These are phyloP conservation scores for Sporothrix variecibatus DNA, from an alignment of 2,329 filamentous ascomycete species.

Conservation along the genomic window DNA sequence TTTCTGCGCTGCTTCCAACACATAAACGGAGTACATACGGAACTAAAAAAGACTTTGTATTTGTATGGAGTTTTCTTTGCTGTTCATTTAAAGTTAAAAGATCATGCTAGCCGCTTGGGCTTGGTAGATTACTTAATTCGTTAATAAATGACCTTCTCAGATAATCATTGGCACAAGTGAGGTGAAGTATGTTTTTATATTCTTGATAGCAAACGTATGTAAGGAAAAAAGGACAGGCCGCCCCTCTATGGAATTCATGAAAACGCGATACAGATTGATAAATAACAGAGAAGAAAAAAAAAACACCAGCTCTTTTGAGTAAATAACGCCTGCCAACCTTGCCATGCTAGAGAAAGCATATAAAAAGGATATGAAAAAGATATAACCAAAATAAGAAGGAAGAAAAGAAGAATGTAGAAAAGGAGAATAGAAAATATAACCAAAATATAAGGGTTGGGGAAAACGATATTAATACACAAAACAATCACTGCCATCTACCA, in stretches of 20 bases:
- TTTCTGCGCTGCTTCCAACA: neutral
- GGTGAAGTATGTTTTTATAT: neutral
- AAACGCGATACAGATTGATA: neutral
- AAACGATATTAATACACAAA: neutral
- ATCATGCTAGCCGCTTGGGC: too few species aligned
- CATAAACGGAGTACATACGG: conserved; percentile 7
- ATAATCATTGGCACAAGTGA: neutral
- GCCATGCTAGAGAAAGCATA: conserved; percentile 17
- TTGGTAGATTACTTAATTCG: neutral
- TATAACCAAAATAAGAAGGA: neutral
- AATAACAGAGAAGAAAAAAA: neutral
- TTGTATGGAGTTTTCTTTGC: neutral
- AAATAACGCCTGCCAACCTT: conserved; percentile 23
- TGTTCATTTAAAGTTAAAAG: neutral
- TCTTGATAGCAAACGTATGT: neutral
- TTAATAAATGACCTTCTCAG: neutral
- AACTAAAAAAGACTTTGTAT: conserved; percentile 4
- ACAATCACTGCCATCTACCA: conserved; percentile 34
- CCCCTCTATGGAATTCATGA: neutral
- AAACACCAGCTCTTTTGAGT: neutral
- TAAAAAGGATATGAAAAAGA: conserved; percentile 3
- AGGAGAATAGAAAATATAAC: neutral
- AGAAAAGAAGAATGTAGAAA: neutral
- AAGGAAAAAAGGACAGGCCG: conserved; percentile 5
- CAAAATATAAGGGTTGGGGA: neutral